Evolutionary conservation across 352 stramenopile species (phyloP).

Genomic region (Globisporangium alternatum): DNA sequence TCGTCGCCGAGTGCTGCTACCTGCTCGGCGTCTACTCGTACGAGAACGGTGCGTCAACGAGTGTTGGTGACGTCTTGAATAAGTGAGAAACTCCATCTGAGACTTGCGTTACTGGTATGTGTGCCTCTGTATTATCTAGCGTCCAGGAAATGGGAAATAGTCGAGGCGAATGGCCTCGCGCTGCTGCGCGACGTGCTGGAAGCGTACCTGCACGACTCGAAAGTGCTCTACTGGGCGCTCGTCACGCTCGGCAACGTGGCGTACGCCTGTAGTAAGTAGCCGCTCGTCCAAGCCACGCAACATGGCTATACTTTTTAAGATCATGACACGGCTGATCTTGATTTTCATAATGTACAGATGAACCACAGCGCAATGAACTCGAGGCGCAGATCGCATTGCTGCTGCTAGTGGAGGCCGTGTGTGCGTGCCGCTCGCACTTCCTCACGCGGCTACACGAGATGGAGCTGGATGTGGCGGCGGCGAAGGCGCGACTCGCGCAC

Average conservation of each 20-base stretch:
- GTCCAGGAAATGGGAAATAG: conserved; percentile 38
- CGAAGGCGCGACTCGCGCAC: conserved; percentile 28
- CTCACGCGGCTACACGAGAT: conserved; percentile 44
- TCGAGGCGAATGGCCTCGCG: conserved; percentile 30
- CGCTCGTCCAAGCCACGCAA: neutral
- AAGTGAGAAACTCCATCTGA: neutral
- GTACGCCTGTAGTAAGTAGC: conserved; percentile 25
- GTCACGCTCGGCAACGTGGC: conserved; percentile 53
- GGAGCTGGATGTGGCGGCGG: conserved; percentile 34
- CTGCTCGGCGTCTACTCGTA: conserved; percentile 54
- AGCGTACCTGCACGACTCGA: conserved; percentile 29
- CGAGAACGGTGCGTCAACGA: conserved; percentile 41
- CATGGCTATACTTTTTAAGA: neutral
- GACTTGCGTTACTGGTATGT: neutral
- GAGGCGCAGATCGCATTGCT: conserved; percentile 16
- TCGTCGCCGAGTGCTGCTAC: conserved; percentile 50
- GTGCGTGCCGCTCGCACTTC: conserved; percentile 39
- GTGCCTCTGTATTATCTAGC: conserved; percentile 4
- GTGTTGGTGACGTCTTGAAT: neutral
- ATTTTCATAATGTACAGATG: neutral
- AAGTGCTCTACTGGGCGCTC: conserved; percentile 56
- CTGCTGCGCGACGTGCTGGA: conserved; percentile 41
- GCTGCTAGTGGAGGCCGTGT: conserved; percentile 40
- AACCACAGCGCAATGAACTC: conserved; percentile 19
- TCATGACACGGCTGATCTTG: neutral